These are phyloP conservation scores for Paramecium tetraurelia DNA, from an alignment of 73 alveolate genomes.

Conservation along the genomic window DNA sequence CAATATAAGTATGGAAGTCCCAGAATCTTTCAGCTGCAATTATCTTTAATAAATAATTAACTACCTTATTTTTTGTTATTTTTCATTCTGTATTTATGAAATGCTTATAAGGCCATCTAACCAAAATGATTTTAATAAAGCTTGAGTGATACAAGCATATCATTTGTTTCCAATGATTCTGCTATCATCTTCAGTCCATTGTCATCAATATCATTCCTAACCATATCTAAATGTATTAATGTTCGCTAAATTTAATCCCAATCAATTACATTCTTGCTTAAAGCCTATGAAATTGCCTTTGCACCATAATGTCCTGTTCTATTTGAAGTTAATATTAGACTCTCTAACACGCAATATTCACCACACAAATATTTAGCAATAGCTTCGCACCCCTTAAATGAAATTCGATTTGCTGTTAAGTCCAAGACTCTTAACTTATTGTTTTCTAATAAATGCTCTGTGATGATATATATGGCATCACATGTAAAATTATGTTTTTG, in stretches of 20 bases:
- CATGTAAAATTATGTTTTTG: slow-evolving; percentile 88
- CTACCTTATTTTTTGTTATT: slow-evolving; percentile 75
- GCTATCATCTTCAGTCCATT: slow-evolving; percentile 88
- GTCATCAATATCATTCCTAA: slow-evolving; percentile 96
- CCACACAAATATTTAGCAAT: slow-evolving; percentile 90
- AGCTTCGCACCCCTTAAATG: slow-evolving; percentile 95
- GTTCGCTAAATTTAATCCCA: slow-evolving; percentile 61
- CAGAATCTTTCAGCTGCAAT: slow-evolving; percentile 63
- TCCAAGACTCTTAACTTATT: slow-evolving; percentile 92
- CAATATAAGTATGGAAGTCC: slow-evolving; percentile 83
- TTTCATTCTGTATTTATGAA: slow-evolving; percentile 72
- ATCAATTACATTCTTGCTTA: slow-evolving; percentile 71
- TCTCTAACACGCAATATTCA: slow-evolving; percentile 88
- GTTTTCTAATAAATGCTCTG: slow-evolving; percentile 92
- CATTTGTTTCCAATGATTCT: slow-evolving; percentile 78
- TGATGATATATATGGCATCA: slow-evolving; percentile 92
- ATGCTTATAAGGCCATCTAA: slow-evolving; percentile 74
- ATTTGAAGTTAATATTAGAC: slow-evolving; percentile 88
- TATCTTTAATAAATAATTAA: neutral
- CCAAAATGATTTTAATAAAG: slow-evolving; percentile 85
- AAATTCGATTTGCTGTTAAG: slow-evolving; percentile 92
- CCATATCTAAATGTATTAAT: slow-evolving; percentile 96
- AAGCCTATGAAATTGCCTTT: slow-evolving; percentile 94
- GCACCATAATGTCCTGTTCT: slow-evolving; percentile 95
- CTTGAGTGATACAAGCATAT: slow-evolving; percentile 73